Conservation (phyloP, 129 eudicot genomes). For the Sambucus nigra region DNA sequence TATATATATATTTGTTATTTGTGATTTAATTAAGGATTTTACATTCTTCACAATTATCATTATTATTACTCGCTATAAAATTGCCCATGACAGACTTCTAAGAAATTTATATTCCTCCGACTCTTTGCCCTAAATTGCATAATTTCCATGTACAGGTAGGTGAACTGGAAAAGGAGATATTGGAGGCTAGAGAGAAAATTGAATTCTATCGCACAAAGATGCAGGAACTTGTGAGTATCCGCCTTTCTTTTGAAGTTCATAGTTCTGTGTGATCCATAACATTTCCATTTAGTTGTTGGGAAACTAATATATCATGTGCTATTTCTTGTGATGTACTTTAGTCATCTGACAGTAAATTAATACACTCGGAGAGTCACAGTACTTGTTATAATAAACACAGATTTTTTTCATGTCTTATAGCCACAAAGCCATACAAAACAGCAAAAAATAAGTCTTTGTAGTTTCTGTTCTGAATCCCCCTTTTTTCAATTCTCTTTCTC, state of each 20-base stretch:
- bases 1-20: too few species aligned
- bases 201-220: constrained; percentile 75
- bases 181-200: constrained; percentile 66
- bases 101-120: neutral
- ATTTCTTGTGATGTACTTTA: constrained; percentile 2
- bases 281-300: neutral
- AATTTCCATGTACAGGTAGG: constrained; percentile 31
- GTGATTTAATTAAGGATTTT: neutral
- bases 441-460: neutral
- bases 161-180: constrained; percentile 76
- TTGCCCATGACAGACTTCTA: neutral
- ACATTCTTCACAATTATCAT: neutral
- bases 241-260: constrained; percentile 1
- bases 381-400: too few species aligned
- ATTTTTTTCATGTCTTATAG: neutral
- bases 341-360: neutral
- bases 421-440: neutral
- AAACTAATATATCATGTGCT: neutral
- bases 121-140: neutral
- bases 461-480: neutral
- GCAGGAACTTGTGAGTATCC: constrained; percentile 81
- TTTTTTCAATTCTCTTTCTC: too few species aligned
- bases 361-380: too few species aligned
- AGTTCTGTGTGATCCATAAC: neutral
- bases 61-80: too few species aligned